phyloP scores from a whole-genome alignment of 306 rosid species.

The Trifolium repens region DNA sequence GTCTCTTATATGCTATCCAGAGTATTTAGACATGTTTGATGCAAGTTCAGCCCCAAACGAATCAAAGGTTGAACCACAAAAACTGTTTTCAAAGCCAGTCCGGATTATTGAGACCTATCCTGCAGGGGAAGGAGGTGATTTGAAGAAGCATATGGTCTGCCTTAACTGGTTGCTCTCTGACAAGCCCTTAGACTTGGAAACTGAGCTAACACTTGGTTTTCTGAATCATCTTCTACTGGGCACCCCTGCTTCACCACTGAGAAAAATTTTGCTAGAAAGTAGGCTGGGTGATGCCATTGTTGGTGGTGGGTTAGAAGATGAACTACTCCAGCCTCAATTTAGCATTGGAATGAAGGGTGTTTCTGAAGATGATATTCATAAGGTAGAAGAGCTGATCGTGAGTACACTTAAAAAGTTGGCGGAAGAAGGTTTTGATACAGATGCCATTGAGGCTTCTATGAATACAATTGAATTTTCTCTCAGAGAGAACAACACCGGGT shows the following conservation, averaged over 20 bases:
- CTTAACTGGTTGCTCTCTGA: slow-evolving; percentile 96
- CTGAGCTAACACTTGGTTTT: slow-evolving; percentile 74
- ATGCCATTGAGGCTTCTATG: slow-evolving; percentile 98
- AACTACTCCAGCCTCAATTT: slow-evolving; percentile 96
- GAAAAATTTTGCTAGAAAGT: slow-evolving; percentile 93
- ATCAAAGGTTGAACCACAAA: slow-evolving; percentile 75
- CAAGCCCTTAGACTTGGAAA: slow-evolving; percentile 87
- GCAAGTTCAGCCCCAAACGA: slow-evolving; percentile 77
- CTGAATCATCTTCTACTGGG: slow-evolving; percentile 98
- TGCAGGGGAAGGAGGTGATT: slow-evolving; percentile 81
- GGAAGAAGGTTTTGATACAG: slow-evolving; percentile 87
- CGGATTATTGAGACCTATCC: slow-evolving; percentile 90
- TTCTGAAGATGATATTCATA: slow-evolving; percentile 77
- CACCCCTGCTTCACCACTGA: slow-evolving; percentile 96
- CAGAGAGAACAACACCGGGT: slow-evolving; percentile 96
- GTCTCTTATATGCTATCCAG: slow-evolving; percentile 56
- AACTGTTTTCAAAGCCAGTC: slow-evolving; percentile 77
- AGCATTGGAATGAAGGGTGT: slow-evolving; percentile 96
- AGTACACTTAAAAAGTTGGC: slow-evolving; percentile 71
- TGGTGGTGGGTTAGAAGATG: slow-evolving; percentile 98
- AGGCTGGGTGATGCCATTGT: slow-evolving; percentile 96
- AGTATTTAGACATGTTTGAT: slow-evolving; percentile 82
- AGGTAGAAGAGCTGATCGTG: slow-evolving; percentile 77
- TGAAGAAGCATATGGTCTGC: slow-evolving; percentile 89
- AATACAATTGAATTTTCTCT: slow-evolving; percentile 98